Base-by-base conservation (phyloP, 2,329 filamentous ascomycete genomes). In the Fusarium ramigenum region DNA sequence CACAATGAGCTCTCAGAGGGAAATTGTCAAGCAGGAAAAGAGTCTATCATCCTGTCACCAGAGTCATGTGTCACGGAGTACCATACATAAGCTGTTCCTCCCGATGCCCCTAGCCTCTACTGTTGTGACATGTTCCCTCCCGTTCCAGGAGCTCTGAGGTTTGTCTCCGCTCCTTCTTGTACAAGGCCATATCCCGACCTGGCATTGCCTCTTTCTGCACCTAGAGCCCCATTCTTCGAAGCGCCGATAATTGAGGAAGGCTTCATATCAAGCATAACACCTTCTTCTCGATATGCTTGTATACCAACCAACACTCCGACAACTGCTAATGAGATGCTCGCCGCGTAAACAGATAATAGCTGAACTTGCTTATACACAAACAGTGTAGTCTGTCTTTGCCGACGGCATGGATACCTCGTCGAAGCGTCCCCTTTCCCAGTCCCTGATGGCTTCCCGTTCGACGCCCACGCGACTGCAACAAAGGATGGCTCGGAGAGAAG, bases 21-120 rank as follows among this genome's bases (percentile, higher is more conserved):
- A 16, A 18, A 10, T 4, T 5, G 3, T 4, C 5, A 9, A 9
- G 2, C 16, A 18, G 8, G 2, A 2, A 34, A 15, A 19, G 9
- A 7, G 5, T 34, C 8, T 9, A 23, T 23, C 30, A 10, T 21
- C 5, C 8, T 15, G 0, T 32, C 15, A 18, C 18, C 16, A 14
- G 8, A 4, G 5, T 18, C 10, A 11, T 40, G 23, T 39, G 2
- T 28, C 14, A 28, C 9, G 4, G 6, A 39, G 14, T 28, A n/a
- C 28, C 5, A 7, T 9, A 9, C 1, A 28, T 4, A 28, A 9
- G 9, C 12, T 53, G 6, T 10, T 23, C 34, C 4, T 28, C 5
- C 12, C 7, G 9, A 19, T 2, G 1, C 16, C 28, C 15, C 16
- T 43, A 30, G n/a, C 9, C 37, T 32, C 28, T 19, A 18, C 25